Evolutionary conservation across 192 early-diverging fungal genomes (phyloP).

Genomic region (Backusella tuberculispora): DNA sequence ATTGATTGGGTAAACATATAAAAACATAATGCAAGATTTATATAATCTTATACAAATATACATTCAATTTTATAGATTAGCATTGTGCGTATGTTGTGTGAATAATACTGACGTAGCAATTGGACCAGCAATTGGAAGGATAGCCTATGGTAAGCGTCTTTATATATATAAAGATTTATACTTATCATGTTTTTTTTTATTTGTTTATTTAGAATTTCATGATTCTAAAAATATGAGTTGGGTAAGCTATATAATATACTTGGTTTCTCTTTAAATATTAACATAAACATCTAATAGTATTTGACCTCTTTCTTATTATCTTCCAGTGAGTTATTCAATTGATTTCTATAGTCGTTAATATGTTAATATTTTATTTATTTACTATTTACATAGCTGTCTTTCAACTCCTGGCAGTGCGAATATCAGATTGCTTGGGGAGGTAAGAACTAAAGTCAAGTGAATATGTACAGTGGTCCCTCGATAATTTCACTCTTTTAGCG

Average conservation of each 20-base stretch:
- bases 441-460: not conserved
- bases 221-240: constrained; percentile 17
- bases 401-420: not conserved
- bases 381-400: not conserved
- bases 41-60: not conserved
- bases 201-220: not conserved
- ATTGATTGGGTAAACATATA: not conserved
- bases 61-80: not conserved
- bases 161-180: not conserved
- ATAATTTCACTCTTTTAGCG: no score
- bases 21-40: not conserved
- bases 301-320: not conserved
- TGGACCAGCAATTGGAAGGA: not conserved
- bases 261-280: not conserved
- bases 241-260: not conserved
- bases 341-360: not conserved
- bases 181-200: not conserved
- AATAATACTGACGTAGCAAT: constrained; percentile 3
- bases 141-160: not conserved
- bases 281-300: not conserved
- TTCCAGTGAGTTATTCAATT: not conserved
- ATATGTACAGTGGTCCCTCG: not conserved
- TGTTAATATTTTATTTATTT: not conserved
- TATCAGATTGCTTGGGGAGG: constrained; percentile 4
- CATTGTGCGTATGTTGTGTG: not conserved